Percentiles rank a stretch among this genome's conserved stretches.
These are phyloP conservation scores for Striga asiatica DNA, from an alignment of 257 asterid species.

Conservation along the genomic window DNA sequence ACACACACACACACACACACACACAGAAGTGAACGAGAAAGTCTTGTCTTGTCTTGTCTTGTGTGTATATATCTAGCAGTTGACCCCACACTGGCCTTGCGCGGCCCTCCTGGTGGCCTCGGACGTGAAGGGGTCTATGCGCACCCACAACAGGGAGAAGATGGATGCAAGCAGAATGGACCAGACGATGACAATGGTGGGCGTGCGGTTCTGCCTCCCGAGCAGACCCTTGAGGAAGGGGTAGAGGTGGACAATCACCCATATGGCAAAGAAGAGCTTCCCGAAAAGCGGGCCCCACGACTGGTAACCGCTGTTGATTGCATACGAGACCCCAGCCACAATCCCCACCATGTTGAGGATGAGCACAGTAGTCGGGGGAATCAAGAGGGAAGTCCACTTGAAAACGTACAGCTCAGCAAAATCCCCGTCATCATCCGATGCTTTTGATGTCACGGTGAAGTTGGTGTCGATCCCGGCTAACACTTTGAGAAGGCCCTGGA, in stretches of 20 bases:
- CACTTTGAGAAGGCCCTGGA: constrained; percentile 41
- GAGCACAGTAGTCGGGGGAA: constrained; percentile 39
- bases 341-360: constrained; percentile 32
- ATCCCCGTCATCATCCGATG: constrained; percentile 38
- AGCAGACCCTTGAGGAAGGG: constrained; percentile 36
- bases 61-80: too few relatives aligned
- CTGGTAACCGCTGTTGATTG: constrained; percentile 35
- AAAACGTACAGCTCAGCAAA: constrained; percentile 36
- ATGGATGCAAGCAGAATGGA: constrained; percentile 34
- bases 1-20: neutral
- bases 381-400: constrained; percentile 39
- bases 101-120: constrained; percentile 24
- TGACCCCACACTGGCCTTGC: constrained; percentile 31
- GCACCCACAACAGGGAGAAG: constrained; percentile 39
- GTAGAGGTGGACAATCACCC: constrained; percentile 35
- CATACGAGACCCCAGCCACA: constrained; percentile 34
- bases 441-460: constrained; percentile 39
- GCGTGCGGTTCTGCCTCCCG: constrained; percentile 34
- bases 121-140: constrained; percentile 33
- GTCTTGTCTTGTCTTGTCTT: too few relatives aligned
- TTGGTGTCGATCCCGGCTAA: constrained; percentile 38
- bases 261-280: constrained; percentile 28
- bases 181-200: constrained; percentile 39
- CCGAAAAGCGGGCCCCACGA: constrained; percentile 44
- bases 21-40: neutral